These are phyloP conservation scores for Linnemannia elongata DNA, from an alignment of 192 early-diverging fungal species.

Conservation along the genomic window DNA sequence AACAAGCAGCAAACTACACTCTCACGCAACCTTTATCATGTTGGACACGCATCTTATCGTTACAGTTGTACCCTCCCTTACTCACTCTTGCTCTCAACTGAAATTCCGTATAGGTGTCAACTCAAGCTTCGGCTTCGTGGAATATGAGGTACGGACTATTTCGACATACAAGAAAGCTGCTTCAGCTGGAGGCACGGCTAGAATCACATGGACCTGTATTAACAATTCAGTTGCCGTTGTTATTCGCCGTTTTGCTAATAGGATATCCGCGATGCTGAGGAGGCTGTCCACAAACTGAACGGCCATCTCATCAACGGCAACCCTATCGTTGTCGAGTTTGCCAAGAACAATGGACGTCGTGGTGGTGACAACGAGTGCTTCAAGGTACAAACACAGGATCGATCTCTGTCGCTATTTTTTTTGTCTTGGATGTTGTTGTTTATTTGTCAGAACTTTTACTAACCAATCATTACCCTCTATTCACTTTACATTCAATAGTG, in stretches of 20 bases:
- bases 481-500: neutral
- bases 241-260: neutral
- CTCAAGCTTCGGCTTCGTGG: conserved; percentile 61
- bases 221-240: neutral
- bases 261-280: conserved; percentile 56
- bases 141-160: conserved; percentile 45
- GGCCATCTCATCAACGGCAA: conserved; percentile 47
- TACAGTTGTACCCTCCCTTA: neutral
- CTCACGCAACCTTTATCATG: no score
- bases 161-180: neutral
- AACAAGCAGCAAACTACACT: no score
- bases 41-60: neutral
- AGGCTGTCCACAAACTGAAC: conserved; percentile 50
- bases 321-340: conserved; percentile 64
- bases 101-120: conserved; percentile 1
- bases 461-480: neutral
- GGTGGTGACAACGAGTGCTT: conserved; percentile 58
- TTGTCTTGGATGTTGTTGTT: neutral
- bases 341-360: conserved; percentile 62
- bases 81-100: neutral
- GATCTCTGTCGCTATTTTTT: neutral
- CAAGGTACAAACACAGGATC: conserved; percentile 26
- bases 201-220: neutral
- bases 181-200: neutral
- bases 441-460: neutral